phyloP scores from a whole-genome alignment of 345 rosid species.

The Salix dunnii region DNA sequence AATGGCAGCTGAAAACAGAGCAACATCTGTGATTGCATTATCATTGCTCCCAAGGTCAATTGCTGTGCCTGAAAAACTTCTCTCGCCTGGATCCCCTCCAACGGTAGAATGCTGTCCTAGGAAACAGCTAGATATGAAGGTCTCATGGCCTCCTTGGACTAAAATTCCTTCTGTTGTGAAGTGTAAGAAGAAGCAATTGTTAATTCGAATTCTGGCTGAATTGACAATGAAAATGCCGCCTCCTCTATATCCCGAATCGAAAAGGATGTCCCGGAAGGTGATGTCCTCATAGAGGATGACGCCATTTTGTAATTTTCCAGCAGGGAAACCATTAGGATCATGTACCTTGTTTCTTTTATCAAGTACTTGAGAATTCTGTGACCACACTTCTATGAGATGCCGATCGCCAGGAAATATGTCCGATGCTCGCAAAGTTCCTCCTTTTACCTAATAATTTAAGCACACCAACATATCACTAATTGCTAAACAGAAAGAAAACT shows the following conservation, averaged over 20 bases:
- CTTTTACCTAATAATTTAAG: conserved; percentile 40
- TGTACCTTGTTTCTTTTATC: not conserved
- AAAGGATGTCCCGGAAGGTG: conserved; percentile 55
- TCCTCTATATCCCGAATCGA: conserved; percentile 59
- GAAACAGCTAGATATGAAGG: conserved; percentile 52
- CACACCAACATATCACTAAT: not conserved
- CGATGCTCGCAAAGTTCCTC: conserved; percentile 67
- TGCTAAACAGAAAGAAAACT: too few species aligned
- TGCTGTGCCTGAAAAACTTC: conserved; percentile 52
- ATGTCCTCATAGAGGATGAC: conserved; percentile 50
- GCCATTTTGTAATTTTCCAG: conserved; percentile 21
- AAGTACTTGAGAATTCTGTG: conserved; percentile 31
- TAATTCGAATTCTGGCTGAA: conserved; percentile 52
- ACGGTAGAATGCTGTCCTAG: conserved; percentile 57
- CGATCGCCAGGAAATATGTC: conserved; percentile 51
- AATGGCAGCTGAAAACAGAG: conserved; percentile 59
- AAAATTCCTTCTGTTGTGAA: conserved; percentile 61
- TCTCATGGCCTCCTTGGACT: conserved; percentile 64
- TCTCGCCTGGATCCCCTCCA: conserved; percentile 55
- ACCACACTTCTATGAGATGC: conserved; percentile 53
- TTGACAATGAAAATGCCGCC: conserved; percentile 54
- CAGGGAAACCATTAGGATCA: not conserved
- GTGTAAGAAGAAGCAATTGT: conserved; percentile 58
- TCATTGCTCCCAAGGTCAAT: conserved; percentile 58
- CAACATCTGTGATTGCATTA: conserved; percentile 55